These are phyloP conservation scores for Hygrophoropsis aurantiaca DNA, from an alignment of 768 basidiomycete genomes.

Conservation along the genomic window DNA sequence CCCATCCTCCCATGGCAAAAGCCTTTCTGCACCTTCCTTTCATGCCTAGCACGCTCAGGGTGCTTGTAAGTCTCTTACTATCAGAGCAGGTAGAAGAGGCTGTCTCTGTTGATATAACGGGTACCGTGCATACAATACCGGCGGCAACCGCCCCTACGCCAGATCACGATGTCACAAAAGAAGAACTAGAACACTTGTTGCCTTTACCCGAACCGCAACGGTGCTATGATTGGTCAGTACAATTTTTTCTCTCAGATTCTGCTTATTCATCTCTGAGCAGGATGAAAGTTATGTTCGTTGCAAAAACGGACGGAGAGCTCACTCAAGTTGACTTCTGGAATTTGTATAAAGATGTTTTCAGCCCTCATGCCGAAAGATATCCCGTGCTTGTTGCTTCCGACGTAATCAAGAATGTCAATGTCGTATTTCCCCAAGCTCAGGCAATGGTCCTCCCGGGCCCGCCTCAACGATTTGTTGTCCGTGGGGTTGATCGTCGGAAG, in stretches of 20 bases:
- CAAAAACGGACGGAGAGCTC: constrained; percentile 73
- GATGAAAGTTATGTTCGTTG: constrained; percentile 90
- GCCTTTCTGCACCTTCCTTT: constrained; percentile 71
- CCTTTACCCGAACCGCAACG: constrained; percentile 70
- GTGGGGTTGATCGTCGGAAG: constrained; percentile 75
- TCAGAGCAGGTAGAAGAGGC: constrained; percentile 73
- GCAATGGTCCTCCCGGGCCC: constrained; percentile 82
- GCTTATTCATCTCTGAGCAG: constrained; percentile 39
- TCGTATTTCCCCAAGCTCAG: constrained; percentile 81
- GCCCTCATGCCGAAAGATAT: constrained; percentile 53
- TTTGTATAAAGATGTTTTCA: constrained; percentile 84
- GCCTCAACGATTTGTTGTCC: constrained; percentile 80
- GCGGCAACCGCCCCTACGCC: constrained; percentile 46
- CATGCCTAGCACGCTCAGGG: constrained; percentile 67
- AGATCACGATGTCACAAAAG: constrained; percentile 67
- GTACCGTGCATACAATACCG: constrained; percentile 56
- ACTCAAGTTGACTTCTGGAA: constrained; percentile 97
- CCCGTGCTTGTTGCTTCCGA: constrained; percentile 82
- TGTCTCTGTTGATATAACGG: constrained; percentile 62
- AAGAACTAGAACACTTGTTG: constrained; percentile 63
- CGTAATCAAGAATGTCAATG: constrained; percentile 89
- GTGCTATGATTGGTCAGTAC: constrained; percentile 75
- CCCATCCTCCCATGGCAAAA: constrained; percentile 72
- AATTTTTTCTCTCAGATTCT: constrained; percentile 3
- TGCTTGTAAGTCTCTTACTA: constrained; percentile 67